phyloP scores from a whole-genome alignment of 257 asterid genomes.

The Rhazya stricta region DNA sequence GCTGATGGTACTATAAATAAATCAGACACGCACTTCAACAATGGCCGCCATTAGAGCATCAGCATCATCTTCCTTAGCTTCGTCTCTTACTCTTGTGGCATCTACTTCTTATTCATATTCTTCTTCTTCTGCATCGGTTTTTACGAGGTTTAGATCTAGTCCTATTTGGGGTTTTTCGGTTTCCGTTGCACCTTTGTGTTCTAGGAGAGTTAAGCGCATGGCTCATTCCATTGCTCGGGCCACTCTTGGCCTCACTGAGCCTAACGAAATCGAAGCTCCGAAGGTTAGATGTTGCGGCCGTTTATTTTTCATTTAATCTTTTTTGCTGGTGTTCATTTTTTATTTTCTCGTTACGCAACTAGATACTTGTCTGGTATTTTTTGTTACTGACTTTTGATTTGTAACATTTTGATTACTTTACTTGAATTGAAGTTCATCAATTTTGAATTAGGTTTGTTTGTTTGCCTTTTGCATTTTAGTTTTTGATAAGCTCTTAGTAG shows the following conservation, averaged over 20 bases:
- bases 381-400: neutral
- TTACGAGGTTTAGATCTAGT: constrained; percentile 28
- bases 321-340: neutral
- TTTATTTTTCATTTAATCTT: neutral
- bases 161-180: constrained; percentile 25
- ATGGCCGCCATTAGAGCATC: constrained; percentile 41
- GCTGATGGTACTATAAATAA: constrained; percentile 1
- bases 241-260: constrained; percentile 49
- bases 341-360: neutral
- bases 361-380: neutral
- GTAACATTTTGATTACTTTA: neutral
- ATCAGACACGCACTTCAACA: constrained; percentile 1
- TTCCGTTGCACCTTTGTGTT: constrained; percentile 27
- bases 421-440: neutral
- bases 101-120: constrained; percentile 11
- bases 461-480: neutral
- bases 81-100: constrained; percentile 17
- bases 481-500: neutral
- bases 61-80: constrained; percentile 10
- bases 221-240: constrained; percentile 39
- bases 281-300: constrained; percentile 37
- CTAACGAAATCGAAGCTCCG: constrained; percentile 29
- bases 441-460: neutral
- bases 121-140: constrained; percentile 16
- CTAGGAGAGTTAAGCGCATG: constrained; percentile 34